Evolutionary conservation across 2,329 filamentous ascomycete genomes (phyloP).

Genomic region (Sordariomycetes sp.): DNA sequence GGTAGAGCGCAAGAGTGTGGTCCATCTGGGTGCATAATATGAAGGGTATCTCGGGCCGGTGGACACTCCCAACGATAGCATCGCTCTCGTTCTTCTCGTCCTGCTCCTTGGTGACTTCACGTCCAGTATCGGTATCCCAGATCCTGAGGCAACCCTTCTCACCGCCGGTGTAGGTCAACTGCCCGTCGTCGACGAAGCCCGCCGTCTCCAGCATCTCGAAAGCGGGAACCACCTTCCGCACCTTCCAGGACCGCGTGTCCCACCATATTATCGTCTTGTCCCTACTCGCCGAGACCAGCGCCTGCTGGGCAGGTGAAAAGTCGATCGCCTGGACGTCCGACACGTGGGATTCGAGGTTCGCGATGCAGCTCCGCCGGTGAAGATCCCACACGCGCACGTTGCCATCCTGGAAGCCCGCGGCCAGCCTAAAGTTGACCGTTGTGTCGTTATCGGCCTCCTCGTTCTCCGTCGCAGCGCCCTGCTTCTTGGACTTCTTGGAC

Average conservation of each 20-base stretch:
- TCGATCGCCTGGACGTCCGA: slow-evolving; percentile 85
- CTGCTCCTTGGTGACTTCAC: slow-evolving; percentile 69
- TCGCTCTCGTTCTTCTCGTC: slow-evolving; percentile 43
- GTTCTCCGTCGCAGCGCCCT: slow-evolving; percentile 13
- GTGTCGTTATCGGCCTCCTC: slow-evolving; percentile 21
- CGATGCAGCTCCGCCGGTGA: slow-evolving; percentile 64
- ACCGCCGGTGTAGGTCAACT: slow-evolving; percentile 70
- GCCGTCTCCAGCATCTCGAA: slow-evolving; percentile 76
- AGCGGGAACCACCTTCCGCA: slow-evolving; percentile 66
- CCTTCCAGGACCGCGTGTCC: slow-evolving; percentile 78
- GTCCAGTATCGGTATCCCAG: slow-evolving; percentile 67
- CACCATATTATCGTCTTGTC: slow-evolving; percentile 93
- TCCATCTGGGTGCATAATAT: slow-evolving; percentile 78
- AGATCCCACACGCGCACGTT: slow-evolving; percentile 88
- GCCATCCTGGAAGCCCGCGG: slow-evolving; percentile 87
- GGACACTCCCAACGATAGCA: slow-evolving; percentile 59
- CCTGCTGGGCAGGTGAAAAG: slow-evolving; percentile 62
- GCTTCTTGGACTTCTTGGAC: slow-evolving; percentile 22
- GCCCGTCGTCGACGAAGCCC: slow-evolving; percentile 62
- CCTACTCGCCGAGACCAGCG: slow-evolving; percentile 71
- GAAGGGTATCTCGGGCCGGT: slow-evolving; percentile 50
- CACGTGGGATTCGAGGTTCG: slow-evolving; percentile 79
- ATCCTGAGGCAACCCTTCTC: slow-evolving; percentile 71
- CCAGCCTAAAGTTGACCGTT: slow-evolving; percentile 58
- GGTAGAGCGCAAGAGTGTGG: slow-evolving; percentile 72